Base-by-base conservation (phyloP, 75 land plant species). In the Azolla pinnata region DNA sequence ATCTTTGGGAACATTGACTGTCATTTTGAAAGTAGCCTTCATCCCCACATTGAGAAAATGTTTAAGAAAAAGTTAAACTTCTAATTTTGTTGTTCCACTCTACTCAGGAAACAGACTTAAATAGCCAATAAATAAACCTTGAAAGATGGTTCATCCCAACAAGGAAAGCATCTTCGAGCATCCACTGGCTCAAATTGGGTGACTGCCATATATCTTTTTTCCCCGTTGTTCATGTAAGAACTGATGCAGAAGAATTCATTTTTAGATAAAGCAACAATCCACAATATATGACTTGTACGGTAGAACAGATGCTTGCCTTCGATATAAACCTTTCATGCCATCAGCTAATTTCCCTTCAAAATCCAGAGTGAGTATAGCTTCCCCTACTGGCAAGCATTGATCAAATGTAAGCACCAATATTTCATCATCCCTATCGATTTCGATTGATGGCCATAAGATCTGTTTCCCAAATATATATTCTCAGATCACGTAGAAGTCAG, bases 131-230 rank as follows among this genome's bases (percentile, higher is more conserved):
- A 29, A 3, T 26, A 48, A 28, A 92, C 97, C 97, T 92, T 92
- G 60, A 65, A 64, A 62, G 95, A 74, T 63, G 97, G 97, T 58
- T 92, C 97, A 72, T 92, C 97, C 97, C 97, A 92, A 55, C 93
- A 92, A 17, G 97, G 97, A 58, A 92, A 92, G 63, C 97, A 92
- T 12, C 96, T 74, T 21, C 97, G 73, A n/a, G 97, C 96, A 85
- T 92, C 96, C 35, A 78, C 87, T 1, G 97, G 83, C 68, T 88
- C 97, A 59, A 92, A 92, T 63, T 92, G 97, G 20, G 97, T 92
- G 19, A 88, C 96, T 2, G 96, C 89, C 95, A 92, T 92, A 59
- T 85, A 89, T 59, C 75, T 80, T 68, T 76, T 84, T 81, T 80
- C 84, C 14, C 87, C 97, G 66, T 79, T 58, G 27, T 73, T 67